Evolutionary conservation across 768 basidiomycete genomes (phyloP).

Genomic region (Mycena pura): DNA sequence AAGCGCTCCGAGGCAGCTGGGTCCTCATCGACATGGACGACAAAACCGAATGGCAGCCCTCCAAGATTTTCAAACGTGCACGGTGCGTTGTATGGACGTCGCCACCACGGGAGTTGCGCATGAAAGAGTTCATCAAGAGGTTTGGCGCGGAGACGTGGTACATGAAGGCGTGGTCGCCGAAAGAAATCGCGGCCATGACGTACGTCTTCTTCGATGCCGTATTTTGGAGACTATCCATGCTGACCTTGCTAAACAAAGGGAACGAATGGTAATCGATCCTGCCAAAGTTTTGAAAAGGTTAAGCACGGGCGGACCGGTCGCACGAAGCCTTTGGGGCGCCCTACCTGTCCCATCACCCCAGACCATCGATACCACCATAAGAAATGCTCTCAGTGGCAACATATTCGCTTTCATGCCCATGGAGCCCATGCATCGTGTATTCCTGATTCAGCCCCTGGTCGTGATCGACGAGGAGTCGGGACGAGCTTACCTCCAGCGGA

Average conservation of each 20-base stretch:
- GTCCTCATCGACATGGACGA: neutral
- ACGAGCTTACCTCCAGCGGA: neutral
- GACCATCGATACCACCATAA: neutral
- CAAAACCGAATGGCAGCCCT: neutral
- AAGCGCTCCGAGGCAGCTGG: neutral
- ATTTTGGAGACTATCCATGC: neutral
- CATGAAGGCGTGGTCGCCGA: neutral
- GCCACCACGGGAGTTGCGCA: neutral
- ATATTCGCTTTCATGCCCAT: neutral
- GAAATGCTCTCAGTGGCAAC: neutral
- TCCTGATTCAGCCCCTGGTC: neutral
- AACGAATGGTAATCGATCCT: neutral
- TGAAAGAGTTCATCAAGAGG: neutral
- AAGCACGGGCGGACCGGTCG: neutral
- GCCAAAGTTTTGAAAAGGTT: neutral
- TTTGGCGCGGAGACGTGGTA: neutral
- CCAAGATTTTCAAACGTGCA: neutral
- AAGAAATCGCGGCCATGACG: neutral
- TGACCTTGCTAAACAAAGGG: neutral
- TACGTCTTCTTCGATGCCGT: neutral
- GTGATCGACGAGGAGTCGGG: neutral
- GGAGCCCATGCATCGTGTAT: neutral
- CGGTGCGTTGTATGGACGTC: neutral
- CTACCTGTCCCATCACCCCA: neutral
- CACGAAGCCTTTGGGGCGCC: neutral